Percentiles rank a stretch among this genome's conserved stretches.
phyloP scores from a whole-genome alignment of 768 basidiomycete genomes.

The Tephrocybe rancida region DNA sequence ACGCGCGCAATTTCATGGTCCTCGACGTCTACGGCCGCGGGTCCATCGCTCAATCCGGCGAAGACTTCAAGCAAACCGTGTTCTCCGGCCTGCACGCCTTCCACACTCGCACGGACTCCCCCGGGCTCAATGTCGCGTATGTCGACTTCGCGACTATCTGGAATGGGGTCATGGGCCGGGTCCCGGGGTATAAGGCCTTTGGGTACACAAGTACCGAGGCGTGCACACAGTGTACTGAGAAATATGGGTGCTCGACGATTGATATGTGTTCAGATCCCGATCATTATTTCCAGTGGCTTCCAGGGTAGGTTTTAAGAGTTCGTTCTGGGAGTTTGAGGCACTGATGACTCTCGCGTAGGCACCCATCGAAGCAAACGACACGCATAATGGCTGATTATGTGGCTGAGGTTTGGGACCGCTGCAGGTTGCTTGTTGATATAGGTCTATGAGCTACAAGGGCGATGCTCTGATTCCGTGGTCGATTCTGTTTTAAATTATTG shows the following conservation, averaged over 20 bases:
- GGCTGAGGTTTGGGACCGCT: slow-evolving; percentile 36
- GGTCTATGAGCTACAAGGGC: too few relatives aligned
- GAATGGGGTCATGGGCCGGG: slow-evolving; percentile 43
- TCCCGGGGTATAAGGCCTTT: slow-evolving; percentile 47
- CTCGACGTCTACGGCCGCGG: slow-evolving; percentile 53
- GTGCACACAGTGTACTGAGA: slow-evolving; percentile 29
- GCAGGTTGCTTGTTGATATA: too few relatives aligned
- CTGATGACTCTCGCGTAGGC: slow-evolving; percentile 26
- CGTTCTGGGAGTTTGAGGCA: not conserved
- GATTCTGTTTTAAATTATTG: too few relatives aligned
- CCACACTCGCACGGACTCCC: slow-evolving; percentile 24
- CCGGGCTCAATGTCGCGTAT: slow-evolving; percentile 40
- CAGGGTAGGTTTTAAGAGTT: slow-evolving; percentile 34
- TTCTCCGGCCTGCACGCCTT: slow-evolving; percentile 41
- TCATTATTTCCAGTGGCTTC: slow-evolving; percentile 54
- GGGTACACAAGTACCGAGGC: slow-evolving; percentile 43
- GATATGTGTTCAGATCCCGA: slow-evolving; percentile 40
- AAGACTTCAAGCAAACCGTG: slow-evolving; percentile 47
- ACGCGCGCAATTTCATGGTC: slow-evolving; percentile 50
- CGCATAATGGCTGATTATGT: slow-evolving; percentile 57
- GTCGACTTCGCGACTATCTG: slow-evolving; percentile 50
- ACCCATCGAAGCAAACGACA: slow-evolving; percentile 50
- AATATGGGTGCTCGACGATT: slow-evolving; percentile 29
- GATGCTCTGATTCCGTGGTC: too few relatives aligned
- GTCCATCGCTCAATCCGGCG: slow-evolving; percentile 35